Percentiles rank a stretch among this genome's conserved stretches.
Conservation (phyloP, 805 yeast genomes). For the Candida koratica region DNA sequence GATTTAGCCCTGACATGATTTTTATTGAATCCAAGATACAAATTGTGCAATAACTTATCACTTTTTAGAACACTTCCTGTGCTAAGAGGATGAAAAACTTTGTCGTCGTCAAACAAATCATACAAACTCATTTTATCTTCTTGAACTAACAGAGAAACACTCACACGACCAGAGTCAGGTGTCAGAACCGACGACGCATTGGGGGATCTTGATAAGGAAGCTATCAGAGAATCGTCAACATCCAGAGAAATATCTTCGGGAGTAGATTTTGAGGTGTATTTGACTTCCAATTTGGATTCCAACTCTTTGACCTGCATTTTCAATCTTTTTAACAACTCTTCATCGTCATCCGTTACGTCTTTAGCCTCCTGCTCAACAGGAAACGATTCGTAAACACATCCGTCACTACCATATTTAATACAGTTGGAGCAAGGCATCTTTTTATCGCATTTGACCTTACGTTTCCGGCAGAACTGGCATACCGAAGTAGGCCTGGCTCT, state of each 20-base stretch:
- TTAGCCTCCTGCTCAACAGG: background rate
- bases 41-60: constrained; percentile 10
- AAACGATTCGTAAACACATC: constrained; percentile 12
- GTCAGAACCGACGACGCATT: background rate
- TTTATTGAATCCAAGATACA: constrained; percentile 9
- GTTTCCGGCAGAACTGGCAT: constrained; percentile 33
- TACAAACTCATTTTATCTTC: constrained; percentile 6
- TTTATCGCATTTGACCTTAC: constrained; percentile 38
- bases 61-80: constrained; percentile 1
- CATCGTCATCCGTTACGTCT: constrained; percentile 1
- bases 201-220: background rate
- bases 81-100: constrained; percentile 8
- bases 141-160: constrained; percentile 9
- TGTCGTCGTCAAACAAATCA: constrained; percentile 1
- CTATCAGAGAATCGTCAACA: background rate
- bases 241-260: background rate
- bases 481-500: constrained; percentile 28
- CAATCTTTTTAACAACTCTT: constrained; percentile 5
- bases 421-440: constrained; percentile 36
- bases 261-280: background rate
- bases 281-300: constrained; percentile 1
- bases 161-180: constrained; percentile 1
- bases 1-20: constrained; percentile 3
- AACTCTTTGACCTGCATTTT: constrained; percentile 7
- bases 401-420: constrained; percentile 22